phyloP scores from a whole-genome alignment of 2,329 filamentous ascomycete species.

The Eurotiales sp. region DNA sequence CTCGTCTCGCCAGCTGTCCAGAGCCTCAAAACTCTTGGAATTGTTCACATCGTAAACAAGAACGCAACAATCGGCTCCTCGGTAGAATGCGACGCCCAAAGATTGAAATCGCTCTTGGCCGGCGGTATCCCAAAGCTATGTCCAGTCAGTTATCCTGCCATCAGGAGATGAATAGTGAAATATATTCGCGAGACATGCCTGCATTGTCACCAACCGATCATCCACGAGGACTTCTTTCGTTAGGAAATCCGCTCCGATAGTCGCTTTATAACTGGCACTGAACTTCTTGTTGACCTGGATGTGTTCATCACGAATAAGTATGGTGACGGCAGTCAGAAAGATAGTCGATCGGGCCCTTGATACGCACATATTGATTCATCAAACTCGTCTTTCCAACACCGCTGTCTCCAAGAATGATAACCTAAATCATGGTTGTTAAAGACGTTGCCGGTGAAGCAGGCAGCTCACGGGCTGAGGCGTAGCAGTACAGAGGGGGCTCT shows the following conservation, averaged over 20 bases:
- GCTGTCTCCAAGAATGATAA: conserved; percentile 98
- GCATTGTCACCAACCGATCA: conserved; percentile 96
- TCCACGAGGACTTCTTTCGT: conserved; percentile 97
- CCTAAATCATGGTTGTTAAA: conserved; percentile 50
- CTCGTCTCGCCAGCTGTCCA: conserved; percentile 98
- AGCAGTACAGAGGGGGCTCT: conserved; percentile 16
- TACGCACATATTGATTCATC: conserved; percentile 99
- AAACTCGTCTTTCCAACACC: conserved; percentile 98
- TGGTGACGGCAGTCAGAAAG: conserved; percentile 18
- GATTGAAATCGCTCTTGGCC: conserved; percentile 98
- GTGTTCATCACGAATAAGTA: conserved; percentile 10
- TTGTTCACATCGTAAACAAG: conserved; percentile 99
- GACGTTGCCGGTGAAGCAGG: neutral
- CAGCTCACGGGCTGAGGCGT: neutral
- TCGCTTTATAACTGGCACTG: conserved; percentile 98
- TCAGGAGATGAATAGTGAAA: neutral
- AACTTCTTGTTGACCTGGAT: conserved; percentile 98
- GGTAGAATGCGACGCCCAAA: conserved; percentile 93
- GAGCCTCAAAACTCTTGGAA: conserved; percentile 95
- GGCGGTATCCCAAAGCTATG: conserved; percentile 92
- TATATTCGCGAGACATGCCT: conserved; percentile 57
- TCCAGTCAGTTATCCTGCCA: neutral
- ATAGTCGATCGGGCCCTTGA: neutral
- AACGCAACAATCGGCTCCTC: conserved; percentile 95
- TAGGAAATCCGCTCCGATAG: conserved; percentile 96